These are phyloP conservation scores for Chaetomiaceae sp. DNA, from an alignment of 2,329 filamentous ascomycete genomes.

Conservation along the genomic window DNA sequence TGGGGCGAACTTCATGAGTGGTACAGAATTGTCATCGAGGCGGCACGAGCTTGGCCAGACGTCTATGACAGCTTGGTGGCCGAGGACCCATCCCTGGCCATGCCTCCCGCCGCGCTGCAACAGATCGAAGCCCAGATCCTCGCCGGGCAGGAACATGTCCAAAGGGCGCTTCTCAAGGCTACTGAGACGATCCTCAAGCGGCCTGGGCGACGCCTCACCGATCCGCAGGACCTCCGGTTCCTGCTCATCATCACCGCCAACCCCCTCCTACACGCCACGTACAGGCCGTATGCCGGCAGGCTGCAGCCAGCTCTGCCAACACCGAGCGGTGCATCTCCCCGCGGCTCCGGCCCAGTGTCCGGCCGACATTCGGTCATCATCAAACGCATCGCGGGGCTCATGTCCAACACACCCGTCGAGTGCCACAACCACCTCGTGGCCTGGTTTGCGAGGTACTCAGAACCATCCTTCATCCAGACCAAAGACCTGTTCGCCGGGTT, in stretches of 20 bases:
- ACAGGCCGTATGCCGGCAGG: slow-evolving; percentile 39
- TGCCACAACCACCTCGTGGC: slow-evolving; percentile 73
- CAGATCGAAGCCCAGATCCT: slow-evolving; percentile 45
- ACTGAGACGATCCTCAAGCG: slow-evolving; percentile 76
- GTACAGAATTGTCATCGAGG: slow-evolving; percentile 66
- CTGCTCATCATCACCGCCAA: slow-evolving; percentile 75
- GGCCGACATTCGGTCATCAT: slow-evolving; percentile 78
- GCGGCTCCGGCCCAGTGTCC: slow-evolving; percentile 42
- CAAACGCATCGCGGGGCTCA: slow-evolving; percentile 75
- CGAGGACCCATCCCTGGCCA: slow-evolving; percentile 29
- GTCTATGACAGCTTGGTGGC: slow-evolving; percentile 52
- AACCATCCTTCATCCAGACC: slow-evolving; percentile 62
- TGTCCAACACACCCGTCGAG: slow-evolving; percentile 69
- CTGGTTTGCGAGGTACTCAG: slow-evolving; percentile 72
- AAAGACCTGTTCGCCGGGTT: slow-evolving; percentile 77
- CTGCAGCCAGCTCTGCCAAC: slow-evolving; percentile 28
- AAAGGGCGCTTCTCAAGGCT: slow-evolving; percentile 68
- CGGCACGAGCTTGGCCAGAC: slow-evolving; percentile 62
- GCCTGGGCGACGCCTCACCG: slow-evolving; percentile 64
- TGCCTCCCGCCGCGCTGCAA: slow-evolving; percentile 36
- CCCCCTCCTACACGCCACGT: slow-evolving; percentile 60
- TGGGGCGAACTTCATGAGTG: slow-evolving; percentile 69
- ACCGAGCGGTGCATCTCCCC: slow-evolving; percentile 18
- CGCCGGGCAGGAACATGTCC: slow-evolving; percentile 62
- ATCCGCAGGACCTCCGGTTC: slow-evolving; percentile 69